Conservation (phyloP, 257 asterid genomes). For the Solanum pennellii region DNA sequence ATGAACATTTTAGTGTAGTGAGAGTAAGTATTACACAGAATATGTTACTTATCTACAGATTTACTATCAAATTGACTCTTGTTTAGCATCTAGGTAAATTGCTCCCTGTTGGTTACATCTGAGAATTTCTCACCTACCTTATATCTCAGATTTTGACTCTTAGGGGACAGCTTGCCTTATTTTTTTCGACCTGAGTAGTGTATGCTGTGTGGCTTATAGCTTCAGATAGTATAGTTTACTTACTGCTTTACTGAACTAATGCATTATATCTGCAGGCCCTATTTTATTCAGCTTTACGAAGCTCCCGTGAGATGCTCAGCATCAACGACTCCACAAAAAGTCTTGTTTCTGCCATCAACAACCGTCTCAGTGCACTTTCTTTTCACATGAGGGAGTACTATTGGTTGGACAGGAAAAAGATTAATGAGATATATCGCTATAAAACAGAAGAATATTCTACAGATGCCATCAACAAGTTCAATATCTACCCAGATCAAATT, state of each 20-base stretch:
- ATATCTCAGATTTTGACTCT: background rate
- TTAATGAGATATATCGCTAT: constrained; percentile 61
- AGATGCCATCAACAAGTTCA: constrained; percentile 64
- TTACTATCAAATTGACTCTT: background rate
- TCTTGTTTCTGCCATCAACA: constrained; percentile 50
- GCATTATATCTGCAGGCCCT: constrained; percentile 32
- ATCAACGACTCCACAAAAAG: constrained; percentile 50
- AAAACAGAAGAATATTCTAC: constrained; percentile 66
- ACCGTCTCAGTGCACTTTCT: constrained; percentile 56
- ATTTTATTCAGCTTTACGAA: constrained; percentile 65
- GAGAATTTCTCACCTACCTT: background rate
- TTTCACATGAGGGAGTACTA: constrained; percentile 67
- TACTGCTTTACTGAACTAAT: background rate
- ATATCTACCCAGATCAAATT: constrained; percentile 51
- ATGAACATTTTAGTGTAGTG: background rate
- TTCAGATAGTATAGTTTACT: background rate
- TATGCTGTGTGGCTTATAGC: background rate
- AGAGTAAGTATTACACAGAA: background rate
- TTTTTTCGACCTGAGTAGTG: background rate
- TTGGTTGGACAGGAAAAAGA: constrained; percentile 54
- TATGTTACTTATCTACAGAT: background rate
- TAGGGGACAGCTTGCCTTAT: background rate
- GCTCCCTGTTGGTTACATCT: background rate
- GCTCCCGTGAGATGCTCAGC: constrained; percentile 61
- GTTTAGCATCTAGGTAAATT: background rate